phyloP scores from a whole-genome alignment of 108 stramenopile species.

The Halocafeteria seosinensis region DNA sequence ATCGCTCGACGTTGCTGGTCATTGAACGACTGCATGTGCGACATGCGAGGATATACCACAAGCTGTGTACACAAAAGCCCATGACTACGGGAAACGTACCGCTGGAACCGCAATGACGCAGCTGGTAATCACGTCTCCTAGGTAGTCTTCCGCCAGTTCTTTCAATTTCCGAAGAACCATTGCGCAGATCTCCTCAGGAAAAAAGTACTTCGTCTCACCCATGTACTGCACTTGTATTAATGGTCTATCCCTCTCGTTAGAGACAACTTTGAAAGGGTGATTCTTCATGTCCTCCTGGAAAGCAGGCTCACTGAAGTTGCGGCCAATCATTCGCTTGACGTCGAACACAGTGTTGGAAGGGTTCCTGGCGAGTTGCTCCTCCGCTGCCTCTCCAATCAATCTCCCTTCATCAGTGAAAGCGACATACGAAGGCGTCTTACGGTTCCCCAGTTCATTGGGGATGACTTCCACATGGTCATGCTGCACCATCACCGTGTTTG shows the following conservation, averaged over 20 bases:
- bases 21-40: too few species aligned
- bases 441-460: constrained; percentile 74
- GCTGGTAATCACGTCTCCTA: constrained; percentile 57
- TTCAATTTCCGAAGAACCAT: constrained; percentile 86
- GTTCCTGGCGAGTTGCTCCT: constrained; percentile 86
- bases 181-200: constrained; percentile 85
- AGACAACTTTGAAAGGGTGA: constrained; percentile 63
- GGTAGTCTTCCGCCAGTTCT: constrained; percentile 63
- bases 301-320: constrained; percentile 56
- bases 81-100: too few species aligned
- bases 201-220: constrained; percentile 47
- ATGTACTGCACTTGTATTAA: constrained; percentile 48
- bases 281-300: constrained; percentile 80
- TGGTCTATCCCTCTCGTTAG: constrained; percentile 44
- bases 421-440: constrained; percentile 56
- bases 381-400: constrained; percentile 84
- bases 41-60: too few species aligned
- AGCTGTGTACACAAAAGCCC: too few species aligned
- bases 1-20: constrained; percentile 88
- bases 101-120: constrained; percentile 92
- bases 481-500: too few species aligned
- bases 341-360: constrained; percentile 85
- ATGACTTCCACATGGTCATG: constrained; percentile 93
- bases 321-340: constrained; percentile 90
- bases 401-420: constrained; percentile 46